A percentile compares a stretch with the other conserved stretches of the same genome.
Evolutionary conservation across 2,329 filamentous ascomycete species (phyloP).

Genomic region (Dothideomycetes sp.): DNA sequence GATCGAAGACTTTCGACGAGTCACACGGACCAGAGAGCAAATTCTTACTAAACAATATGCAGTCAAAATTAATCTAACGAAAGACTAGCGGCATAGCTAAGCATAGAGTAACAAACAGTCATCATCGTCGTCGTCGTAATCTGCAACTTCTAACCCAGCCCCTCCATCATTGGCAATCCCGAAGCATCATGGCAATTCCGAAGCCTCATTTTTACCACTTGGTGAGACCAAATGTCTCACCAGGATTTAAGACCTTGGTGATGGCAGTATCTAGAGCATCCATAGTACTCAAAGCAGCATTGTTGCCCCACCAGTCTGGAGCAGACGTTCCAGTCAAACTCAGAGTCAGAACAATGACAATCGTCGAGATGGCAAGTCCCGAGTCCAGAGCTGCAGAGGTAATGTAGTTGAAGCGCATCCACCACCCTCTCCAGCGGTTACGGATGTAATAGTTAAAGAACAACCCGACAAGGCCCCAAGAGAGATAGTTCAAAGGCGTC

Average conservation of each 20-base stretch:
- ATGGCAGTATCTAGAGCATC: constrained; percentile 15
- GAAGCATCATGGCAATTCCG: no score
- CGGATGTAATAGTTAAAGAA: constrained; percentile 70
- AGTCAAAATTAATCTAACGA: no score
- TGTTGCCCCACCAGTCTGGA: constrained; percentile 82
- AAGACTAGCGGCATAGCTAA: no score
- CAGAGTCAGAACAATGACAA: constrained; percentile 77
- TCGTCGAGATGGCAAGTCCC: constrained; percentile 69
- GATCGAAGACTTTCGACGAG: no score
- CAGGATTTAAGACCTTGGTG: constrained; percentile 8
- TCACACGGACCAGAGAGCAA: no score
- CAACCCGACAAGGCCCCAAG: constrained; percentile 79
- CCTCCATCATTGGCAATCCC: no score
- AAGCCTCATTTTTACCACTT: constrained; percentile 2
- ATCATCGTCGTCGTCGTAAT: no score
- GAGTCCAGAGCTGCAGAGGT: constrained; percentile 74
- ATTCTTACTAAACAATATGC: no score
- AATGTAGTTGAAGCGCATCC: constrained; percentile 87
- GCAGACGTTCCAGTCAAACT: constrained; percentile 66
- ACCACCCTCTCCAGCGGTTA: constrained; percentile 62
- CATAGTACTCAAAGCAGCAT: constrained; percentile 37
- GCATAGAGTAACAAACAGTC: no score
- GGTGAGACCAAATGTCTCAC: constrained; percentile 5
- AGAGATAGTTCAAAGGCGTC: constrained; percentile 69
- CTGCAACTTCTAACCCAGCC: no score